Evolutionary conservation across 2,329 filamentous ascomycete species (phyloP), one percentile per base, ranked within the genome.

Genomic region (Tolypocladium ophioglossoides): DNA sequence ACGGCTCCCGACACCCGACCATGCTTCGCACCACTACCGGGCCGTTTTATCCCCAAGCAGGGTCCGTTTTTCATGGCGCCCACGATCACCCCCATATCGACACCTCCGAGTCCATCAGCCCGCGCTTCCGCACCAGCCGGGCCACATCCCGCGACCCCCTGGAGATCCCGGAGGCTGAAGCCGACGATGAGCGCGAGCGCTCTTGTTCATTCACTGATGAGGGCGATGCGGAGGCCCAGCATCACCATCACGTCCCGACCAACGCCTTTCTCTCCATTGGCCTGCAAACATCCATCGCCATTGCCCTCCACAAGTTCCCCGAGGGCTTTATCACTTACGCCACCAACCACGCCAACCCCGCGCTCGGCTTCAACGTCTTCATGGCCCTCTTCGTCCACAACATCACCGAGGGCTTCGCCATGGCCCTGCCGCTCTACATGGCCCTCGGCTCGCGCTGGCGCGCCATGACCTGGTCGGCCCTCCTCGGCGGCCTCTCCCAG

Each of bases 341-440:
- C 11, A 96, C 94, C 11, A 99, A 97, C 70, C 94, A 99, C 67
- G 92, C 91, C 14, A 97, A 91, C 67, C 91, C 94, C 0, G 77
- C 80, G 0, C 82, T 99, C 0, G 94, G 94, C 22, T 84, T 96
- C 70, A 87, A 89, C 52, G 90, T 99, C 53, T 99, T 99, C 72
- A 82, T 97, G 69, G 92, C 94, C 0, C 80, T 99, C 9, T 96
- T 96, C 66, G 92, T 99, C 56, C 94, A 99, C 78, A 99, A 97
- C 72, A 95, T 99, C 64, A 91, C 90, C 32, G 94, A 99, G 73
- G 94, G 94, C 2, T 97, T 97, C 67, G 89, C 91, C 57, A 87
- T 99, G 79, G 90, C 91, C 0, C 74, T 99, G 0, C 94, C 94
- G 0, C 77, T 99, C 0, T 99, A 95, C 70, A 87, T 99, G 64